phyloP scores from a whole-genome alignment of 306 rosid genomes.

The Mimosa pudica region DNA sequence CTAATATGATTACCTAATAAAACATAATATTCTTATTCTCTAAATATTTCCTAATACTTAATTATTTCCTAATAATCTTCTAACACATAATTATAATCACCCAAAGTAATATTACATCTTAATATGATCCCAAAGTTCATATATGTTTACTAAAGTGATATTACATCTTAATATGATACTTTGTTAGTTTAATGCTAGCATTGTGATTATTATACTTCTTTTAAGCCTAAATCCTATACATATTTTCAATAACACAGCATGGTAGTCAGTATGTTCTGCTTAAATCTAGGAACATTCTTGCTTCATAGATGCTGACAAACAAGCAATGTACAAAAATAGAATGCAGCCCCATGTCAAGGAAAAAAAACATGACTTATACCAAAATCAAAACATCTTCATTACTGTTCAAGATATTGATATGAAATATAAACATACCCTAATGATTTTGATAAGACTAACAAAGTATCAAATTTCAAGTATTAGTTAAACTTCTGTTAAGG shows the following conservation, averaged over 20 bases:
- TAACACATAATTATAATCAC: not conserved
- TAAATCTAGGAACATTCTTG: not conserved
- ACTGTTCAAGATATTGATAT: not conserved
- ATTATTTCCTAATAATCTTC: too few relatives aligned
- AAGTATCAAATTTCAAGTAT: slow-evolving; percentile 23
- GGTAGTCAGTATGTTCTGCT: not conserved
- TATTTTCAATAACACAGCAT: not conserved
- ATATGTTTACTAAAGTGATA: not conserved
- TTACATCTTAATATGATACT: not conserved
- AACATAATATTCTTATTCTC: too few relatives aligned
- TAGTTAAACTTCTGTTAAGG: not conserved
- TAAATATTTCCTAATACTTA: too few relatives aligned
- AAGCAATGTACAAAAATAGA: slow-evolving; percentile 1
- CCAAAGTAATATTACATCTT: not conserved
- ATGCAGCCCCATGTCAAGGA: slow-evolving; percentile 18
- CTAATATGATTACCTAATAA: too few relatives aligned
- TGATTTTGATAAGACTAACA: slow-evolving; percentile 1
- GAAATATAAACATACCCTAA: not conserved
- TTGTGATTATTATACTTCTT: not conserved
- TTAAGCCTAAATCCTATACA: not conserved
- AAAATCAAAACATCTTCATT: not conserved
- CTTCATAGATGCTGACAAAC: slow-evolving; percentile 5
- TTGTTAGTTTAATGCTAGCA: not conserved
- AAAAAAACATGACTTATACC: slow-evolving; percentile 12
- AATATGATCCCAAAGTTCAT: not conserved